These are phyloP conservation scores for Coniochaeta ligniaria DNA, from an alignment of 2,329 filamentous ascomycete genomes.

Conservation along the genomic window DNA sequence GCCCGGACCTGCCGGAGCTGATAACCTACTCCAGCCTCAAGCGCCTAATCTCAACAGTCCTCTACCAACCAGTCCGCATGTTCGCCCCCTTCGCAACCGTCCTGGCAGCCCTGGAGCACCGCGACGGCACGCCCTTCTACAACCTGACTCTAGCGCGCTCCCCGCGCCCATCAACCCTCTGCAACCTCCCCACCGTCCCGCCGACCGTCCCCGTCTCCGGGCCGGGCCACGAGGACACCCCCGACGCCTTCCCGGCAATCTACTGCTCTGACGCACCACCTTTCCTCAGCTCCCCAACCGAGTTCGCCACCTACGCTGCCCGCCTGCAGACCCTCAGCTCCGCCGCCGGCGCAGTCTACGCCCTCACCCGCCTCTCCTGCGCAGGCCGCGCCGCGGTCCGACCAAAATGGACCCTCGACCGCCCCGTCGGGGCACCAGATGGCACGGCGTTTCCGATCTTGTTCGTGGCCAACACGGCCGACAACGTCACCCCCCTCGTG, in stretches of 20 bases:
- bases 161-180: conserved; percentile 14
- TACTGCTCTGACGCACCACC: conserved; percentile 35
- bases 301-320: conserved; percentile 25
- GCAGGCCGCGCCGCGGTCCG: conserved; percentile 24
- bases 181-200: conserved; percentile 20
- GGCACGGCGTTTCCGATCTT: conserved; percentile 33
- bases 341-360: conserved; percentile 34
- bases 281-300: conserved; percentile 20
- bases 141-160: conserved; percentile 14
- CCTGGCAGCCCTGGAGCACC: conserved; percentile 33
- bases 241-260: conserved; percentile 36
- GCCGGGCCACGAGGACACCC: conserved; percentile 21
- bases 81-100: conserved; percentile 35
- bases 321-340: conserved; percentile 28
- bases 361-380: conserved; percentile 32
- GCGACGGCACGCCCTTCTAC: conserved; percentile 37
- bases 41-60: conserved; percentile 29
- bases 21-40: conserved; percentile 42
- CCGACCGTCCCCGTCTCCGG: conserved; percentile 21
- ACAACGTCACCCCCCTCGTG: conserved; percentile 38
- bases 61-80: conserved; percentile 36
- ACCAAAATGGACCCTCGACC: conserved; percentile 31
- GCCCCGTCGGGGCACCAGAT: conserved; percentile 17
- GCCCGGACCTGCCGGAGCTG: conserved; percentile 36
- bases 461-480: conserved; percentile 32